Percentiles rank a stretch among this genome's conserved stretches.
These are phyloP conservation scores for Suillus fuscotomentosus DNA, from an alignment of 768 basidiomycete genomes.

Conservation along the genomic window DNA sequence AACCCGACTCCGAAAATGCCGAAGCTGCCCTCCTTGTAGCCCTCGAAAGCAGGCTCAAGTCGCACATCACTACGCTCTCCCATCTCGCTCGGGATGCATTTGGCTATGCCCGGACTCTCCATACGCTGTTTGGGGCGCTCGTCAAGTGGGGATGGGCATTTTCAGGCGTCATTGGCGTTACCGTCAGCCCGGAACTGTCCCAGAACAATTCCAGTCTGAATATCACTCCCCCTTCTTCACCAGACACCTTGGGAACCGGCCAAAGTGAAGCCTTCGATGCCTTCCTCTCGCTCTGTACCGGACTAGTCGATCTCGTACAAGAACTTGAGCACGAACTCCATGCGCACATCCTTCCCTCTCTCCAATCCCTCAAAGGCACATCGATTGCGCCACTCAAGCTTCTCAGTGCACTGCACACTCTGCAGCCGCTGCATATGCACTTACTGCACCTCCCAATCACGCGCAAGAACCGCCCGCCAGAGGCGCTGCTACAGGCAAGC, in stretches of 20 bases:
- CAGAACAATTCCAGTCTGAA: not conserved
- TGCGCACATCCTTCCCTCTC: conserved; percentile 52
- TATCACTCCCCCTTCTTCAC: conserved; percentile 16
- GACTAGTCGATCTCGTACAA: conserved; percentile 50
- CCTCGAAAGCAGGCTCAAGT: conserved; percentile 56
- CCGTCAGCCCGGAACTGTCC: conserved; percentile 32
- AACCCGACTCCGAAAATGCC: conserved; percentile 32
- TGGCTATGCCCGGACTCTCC: conserved; percentile 60
- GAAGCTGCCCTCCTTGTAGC: conserved; percentile 51
- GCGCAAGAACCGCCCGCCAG: conserved; percentile 55
- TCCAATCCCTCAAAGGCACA: conserved; percentile 56
- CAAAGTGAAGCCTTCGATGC: conserved; percentile 68
- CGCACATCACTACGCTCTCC: conserved; percentile 56
- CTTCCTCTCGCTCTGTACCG: conserved; percentile 58
- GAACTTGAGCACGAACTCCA: conserved; percentile 55
- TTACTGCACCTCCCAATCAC: conserved; percentile 69
- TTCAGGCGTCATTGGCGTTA: conserved; percentile 64
- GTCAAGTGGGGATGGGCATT: conserved; percentile 65
- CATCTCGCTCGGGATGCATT: conserved; percentile 60
- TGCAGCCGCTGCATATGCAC: conserved; percentile 70
- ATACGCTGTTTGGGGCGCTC: conserved; percentile 47
- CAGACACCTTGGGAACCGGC: conserved; percentile 12
- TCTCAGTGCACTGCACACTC: conserved; percentile 67
- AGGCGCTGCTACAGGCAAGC: conserved; percentile 68
- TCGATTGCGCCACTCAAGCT: conserved; percentile 64